Percentiles rank a stretch among this genome's conserved stretches.
These are phyloP conservation scores for Trametes cubensis DNA, from an alignment of 768 basidiomycete genomes.

Conservation along the genomic window DNA sequence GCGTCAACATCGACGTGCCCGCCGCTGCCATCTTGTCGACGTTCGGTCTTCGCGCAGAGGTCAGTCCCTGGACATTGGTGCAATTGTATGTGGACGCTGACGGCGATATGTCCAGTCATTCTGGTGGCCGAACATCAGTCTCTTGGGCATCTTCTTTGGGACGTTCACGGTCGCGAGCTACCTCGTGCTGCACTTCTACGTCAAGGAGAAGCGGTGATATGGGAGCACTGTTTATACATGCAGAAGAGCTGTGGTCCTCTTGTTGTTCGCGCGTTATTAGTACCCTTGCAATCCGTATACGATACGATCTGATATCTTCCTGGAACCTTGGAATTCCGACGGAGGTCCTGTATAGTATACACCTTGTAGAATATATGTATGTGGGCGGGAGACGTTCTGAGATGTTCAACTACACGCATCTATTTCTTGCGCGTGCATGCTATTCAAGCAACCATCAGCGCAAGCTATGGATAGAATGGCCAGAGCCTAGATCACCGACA, in stretches of 20 bases:
- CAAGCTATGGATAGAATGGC: too few species aligned
- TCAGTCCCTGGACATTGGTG: constrained; percentile 27
- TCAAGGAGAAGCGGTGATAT: constrained; percentile 70
- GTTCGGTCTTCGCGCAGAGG: constrained; percentile 91
- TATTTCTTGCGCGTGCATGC: not conserved
- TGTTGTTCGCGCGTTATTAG: not conserved
- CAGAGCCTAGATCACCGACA: not conserved
- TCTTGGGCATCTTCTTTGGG: constrained; percentile 86
- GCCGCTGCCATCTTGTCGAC: constrained; percentile 93
- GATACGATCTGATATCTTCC: constrained; percentile 2
- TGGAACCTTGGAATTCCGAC: constrained; percentile 10
- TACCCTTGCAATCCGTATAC: not conserved
- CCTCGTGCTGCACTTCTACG: constrained; percentile 81
- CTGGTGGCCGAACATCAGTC: constrained; percentile 96
- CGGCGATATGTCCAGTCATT: constrained; percentile 61
- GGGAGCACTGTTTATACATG: not conserved
- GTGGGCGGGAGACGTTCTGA: not conserved
- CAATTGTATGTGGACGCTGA: constrained; percentile 11
- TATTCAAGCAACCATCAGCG: too few species aligned
- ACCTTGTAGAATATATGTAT: constrained; percentile 17
- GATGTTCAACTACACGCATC: too few species aligned
- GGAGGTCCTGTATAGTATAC: constrained; percentile 21
- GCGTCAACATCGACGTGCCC: constrained; percentile 94
- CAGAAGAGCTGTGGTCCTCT: not conserved
- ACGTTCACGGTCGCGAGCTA: constrained; percentile 78